Evolutionary conservation across 1,284 basidiomycete genomes (phyloP).

Genomic region (Microbotryum intermedium): DNA sequence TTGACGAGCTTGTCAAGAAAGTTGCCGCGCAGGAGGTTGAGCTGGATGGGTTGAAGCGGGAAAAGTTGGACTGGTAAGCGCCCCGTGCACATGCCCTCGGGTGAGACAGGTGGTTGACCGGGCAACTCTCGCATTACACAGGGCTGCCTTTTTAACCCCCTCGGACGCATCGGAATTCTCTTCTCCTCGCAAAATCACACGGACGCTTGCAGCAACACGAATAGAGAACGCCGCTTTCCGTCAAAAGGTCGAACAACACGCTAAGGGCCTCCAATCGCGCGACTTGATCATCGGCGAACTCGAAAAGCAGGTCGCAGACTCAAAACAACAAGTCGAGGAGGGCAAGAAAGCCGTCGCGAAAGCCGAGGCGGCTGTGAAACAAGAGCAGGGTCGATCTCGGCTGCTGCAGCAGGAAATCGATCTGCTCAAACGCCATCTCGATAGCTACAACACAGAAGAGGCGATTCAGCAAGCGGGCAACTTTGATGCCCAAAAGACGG

Average conservation of each 20-base stretch:
- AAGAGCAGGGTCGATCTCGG: slow-evolving; percentile 27
- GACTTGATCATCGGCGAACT: slow-evolving; percentile 33
- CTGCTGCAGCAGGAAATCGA: slow-evolving; percentile 31
- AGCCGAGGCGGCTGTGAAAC: slow-evolving; percentile 8
- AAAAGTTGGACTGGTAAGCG: slow-evolving; percentile 42
- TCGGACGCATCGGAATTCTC: slow-evolving; percentile 18
- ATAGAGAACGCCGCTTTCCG: slow-evolving; percentile 29
- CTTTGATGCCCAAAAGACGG: slow-evolving; percentile 34
- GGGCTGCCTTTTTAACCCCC: slow-evolving; percentile 22
- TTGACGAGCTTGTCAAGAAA: slow-evolving; percentile 53
- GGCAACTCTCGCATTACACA: background rate
- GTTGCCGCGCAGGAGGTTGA: slow-evolving; percentile 55
- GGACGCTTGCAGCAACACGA: slow-evolving; percentile 27
- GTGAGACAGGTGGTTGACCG: background rate
- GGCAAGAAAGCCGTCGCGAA: slow-evolving; percentile 6
- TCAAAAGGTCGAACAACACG: slow-evolving; percentile 24
- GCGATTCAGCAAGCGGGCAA: slow-evolving; percentile 25
- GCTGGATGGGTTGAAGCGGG: slow-evolving; percentile 49
- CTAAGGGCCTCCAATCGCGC: slow-evolving; percentile 22
- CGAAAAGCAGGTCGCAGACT: slow-evolving; percentile 25
- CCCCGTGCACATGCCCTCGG: background rate
- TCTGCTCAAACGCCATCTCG: slow-evolving; percentile 33
- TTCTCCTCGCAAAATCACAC: slow-evolving; percentile 30
- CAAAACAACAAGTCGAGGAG: slow-evolving; percentile 21
- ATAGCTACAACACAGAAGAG: slow-evolving; percentile 33